phyloP scores from a whole-genome alignment of 169 alveolate genomes.

The Haemoproteus tartakovskyi region DNA sequence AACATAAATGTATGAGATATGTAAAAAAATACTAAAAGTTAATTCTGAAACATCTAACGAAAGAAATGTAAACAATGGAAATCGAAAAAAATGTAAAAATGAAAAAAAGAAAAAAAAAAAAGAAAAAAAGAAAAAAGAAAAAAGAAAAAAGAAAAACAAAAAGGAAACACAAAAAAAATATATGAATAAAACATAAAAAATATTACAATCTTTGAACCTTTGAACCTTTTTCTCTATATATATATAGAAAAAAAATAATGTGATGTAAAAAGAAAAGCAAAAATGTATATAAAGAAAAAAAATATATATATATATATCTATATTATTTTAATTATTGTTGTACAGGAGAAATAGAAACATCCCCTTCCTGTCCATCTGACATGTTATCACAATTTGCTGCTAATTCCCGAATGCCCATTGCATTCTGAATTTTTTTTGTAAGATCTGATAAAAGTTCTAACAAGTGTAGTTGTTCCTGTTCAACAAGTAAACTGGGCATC shows the following conservation, averaged over 20 bases:
- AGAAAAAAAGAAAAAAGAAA: background rate
- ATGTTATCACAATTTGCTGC: too few species aligned
- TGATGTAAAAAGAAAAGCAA: too few species aligned
- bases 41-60: too few species aligned
- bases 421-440: conserved; percentile 39
- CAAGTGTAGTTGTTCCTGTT: conserved; percentile 57
- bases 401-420: conserved; percentile 4
- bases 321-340: too few species aligned
- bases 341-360: too few species aligned
- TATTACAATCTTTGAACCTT: background rate
- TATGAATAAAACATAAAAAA: conserved; percentile 2
- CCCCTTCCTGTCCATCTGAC: too few species aligned
- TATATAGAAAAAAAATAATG: conserved; percentile 10
- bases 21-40: too few species aligned
- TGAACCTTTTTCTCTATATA: background rate
- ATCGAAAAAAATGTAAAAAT: background rate
- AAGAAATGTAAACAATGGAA: too few species aligned
- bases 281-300: too few species aligned
- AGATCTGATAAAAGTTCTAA: conserved; percentile 18
- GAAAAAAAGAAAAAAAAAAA: background rate
- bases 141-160: background rate
- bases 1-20: too few species aligned
- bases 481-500: conserved; percentile 67
- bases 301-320: too few species aligned
- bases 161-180: background rate